Base-by-base conservation (phyloP, 192 early-diverging fungal genomes). In the Haplosporangium gracile region DNA sequence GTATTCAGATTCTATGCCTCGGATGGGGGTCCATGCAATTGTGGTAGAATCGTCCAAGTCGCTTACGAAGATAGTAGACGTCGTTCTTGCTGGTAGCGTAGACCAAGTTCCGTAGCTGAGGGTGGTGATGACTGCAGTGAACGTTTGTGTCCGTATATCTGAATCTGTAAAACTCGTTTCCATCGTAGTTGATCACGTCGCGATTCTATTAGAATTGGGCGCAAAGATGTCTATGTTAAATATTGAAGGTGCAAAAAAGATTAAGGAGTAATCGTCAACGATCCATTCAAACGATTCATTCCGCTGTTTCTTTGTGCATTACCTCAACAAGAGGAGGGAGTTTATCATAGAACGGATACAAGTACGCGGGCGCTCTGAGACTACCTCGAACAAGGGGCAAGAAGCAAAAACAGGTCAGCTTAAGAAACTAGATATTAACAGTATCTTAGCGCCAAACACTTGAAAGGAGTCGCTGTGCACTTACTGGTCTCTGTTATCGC, bases 81-180 rank as follows among this genome's bases (percentile, higher is more conserved):
- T 85, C 83, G 75, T 85, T 85, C 57, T 85, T 85, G 60, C 78
- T 80, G 6, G 83, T 85, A 1, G 83, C 83, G n/a, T 36, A 53
- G 45, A 85, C 83, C 1, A 85, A 47, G 42, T 85, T 76, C 32
- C 83, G 72, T 5, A 85, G 75, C 45, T 85, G 83, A 18, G 83
- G 83, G 40, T 85, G 83, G 34, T 60, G 74, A 39, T 85, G 83
- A 34, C 78, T 80, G 70, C 83, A 85, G 39, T 85, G 83, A 47
- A 80, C 34, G 32, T 72, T 77, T 24, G 83, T 85, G 57, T 85
- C 78, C 5, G 83, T 85, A 68, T 80, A 85, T 75, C 83, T 57
- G 70, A 85, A 85, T 68, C 78, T 40, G 57, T 76, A 85, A 69
- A 63, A 85, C 38, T 85, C 74, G 49, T 80, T 76, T 32, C 42